Conservation (phyloP, 139 green algal genomes). For the Micractinium conductrix region DNA sequence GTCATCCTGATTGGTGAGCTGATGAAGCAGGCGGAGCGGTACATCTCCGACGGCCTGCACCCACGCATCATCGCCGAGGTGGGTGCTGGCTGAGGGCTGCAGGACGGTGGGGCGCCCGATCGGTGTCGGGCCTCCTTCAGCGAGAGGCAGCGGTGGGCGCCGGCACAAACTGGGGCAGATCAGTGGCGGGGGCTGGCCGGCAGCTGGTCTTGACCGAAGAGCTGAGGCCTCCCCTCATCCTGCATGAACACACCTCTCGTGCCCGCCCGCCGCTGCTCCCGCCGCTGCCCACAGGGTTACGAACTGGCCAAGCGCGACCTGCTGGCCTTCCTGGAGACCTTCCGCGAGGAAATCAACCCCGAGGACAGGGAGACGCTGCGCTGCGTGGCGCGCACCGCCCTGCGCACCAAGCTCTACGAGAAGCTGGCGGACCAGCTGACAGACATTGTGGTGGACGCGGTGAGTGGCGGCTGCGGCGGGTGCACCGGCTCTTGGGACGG, state of each 20-base stretch:
- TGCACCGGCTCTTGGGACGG: too few species aligned
- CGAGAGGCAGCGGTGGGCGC: too few species aligned
- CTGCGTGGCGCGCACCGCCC: conserved; percentile 91
- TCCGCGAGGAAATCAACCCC: conserved; percentile 72
- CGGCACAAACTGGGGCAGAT: too few species aligned
- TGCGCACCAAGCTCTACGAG: conserved; percentile 93
- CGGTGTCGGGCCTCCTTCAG: too few species aligned
- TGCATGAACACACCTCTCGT: too few species aligned
- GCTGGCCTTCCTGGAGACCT: conserved; percentile 93
- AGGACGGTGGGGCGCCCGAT: too few species aligned
- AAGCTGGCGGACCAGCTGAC: conserved; percentile 90
- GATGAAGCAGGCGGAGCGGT: conserved; percentile 97
- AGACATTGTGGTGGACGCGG: conserved; percentile 89
- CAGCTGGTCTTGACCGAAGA: too few species aligned
- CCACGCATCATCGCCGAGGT: conserved; percentile 94
- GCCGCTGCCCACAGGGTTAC: conserved; percentile 81
- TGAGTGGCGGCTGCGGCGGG: too few species aligned
- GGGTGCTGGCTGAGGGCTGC: not conserved
- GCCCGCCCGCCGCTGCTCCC: too few species aligned
- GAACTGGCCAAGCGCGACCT: conserved; percentile 88
- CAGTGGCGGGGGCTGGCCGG: too few species aligned
- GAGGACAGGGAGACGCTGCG: conserved; percentile 81
- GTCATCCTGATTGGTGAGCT: conserved; percentile 99
- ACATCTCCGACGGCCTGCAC: conserved; percentile 95
- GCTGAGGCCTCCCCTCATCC: too few species aligned